phyloP scores from a whole-genome alignment of 495 filamentous ascomycete species.

The Tuber umbilicatum region DNA sequence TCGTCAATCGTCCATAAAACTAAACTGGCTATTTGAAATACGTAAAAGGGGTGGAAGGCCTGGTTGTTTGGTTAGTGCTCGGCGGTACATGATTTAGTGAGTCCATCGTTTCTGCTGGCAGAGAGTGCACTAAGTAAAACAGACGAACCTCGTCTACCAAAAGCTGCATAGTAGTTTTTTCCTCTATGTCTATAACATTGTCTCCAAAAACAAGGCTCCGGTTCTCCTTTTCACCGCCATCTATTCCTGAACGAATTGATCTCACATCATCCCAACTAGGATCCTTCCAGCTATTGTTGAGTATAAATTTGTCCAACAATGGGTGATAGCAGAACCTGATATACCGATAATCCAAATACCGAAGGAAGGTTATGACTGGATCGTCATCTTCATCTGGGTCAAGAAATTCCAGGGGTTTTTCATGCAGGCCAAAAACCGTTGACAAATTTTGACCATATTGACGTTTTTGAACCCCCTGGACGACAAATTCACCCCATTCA shows the following conservation, averaged over 20 bases:
- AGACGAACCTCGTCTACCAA: constrained; percentile 78
- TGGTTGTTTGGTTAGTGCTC: constrained; percentile 41
- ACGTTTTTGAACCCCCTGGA: constrained; percentile 59
- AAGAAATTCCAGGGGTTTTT: constrained; percentile 33
- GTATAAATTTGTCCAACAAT: constrained; percentile 73
- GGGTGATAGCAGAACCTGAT: constrained; percentile 89
- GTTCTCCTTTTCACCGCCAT: constrained; percentile 78
- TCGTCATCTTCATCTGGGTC: constrained; percentile 79
- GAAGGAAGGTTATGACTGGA: constrained; percentile 63
- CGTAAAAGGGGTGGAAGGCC: constrained; percentile 96
- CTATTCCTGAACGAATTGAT: constrained; percentile 71
- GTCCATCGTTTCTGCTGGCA: background rate
- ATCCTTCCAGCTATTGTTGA: constrained; percentile 88
- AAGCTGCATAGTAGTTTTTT: constrained; percentile 74
- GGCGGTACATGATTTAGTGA: background rate
- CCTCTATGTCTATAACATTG: constrained; percentile 84
- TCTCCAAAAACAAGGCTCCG: constrained; percentile 79
- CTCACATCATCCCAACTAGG: constrained; percentile 75
- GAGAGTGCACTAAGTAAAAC: constrained; percentile 9
- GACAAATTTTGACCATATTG: constrained; percentile 75
- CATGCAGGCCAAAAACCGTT: constrained; percentile 68
- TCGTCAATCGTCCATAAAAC: constrained; percentile 90
- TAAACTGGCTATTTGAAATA: constrained; percentile 94
- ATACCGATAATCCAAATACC: constrained; percentile 82
- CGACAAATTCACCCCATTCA: constrained; percentile 85